Evolutionary conservation across 2,329 filamentous ascomycete genomes (phyloP), one percentile per base, ranked within the genome.

Genomic region (Myrmaecium sp.): DNA sequence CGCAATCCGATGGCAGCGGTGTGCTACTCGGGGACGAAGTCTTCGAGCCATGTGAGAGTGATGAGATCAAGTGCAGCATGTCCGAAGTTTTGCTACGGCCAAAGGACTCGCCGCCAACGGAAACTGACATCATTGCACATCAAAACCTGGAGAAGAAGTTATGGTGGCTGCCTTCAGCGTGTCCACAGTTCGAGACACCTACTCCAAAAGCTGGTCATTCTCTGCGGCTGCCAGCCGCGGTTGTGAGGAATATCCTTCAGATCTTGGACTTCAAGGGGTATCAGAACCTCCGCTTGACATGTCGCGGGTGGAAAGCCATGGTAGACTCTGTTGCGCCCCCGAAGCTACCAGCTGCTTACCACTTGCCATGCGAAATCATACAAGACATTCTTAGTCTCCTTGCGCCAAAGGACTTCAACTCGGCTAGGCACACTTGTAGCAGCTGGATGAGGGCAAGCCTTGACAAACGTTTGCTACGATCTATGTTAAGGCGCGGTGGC

Each of bases 371-470:
- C 6, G 65, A 69, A 36, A 54, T 68, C 12, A 26, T 68, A 1
- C 52, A 60, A 23, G 46, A 58, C 5, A 55, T 68, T 4, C 62
- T 57, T 31, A 35, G 33, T 5, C 49, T 55, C 35, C 43, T 66
- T 4, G 36, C 43, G 9, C 62, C 62, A 0, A 44, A 47, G 14
- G 58, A 64, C 36, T 76, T 74, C 42, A 64, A 77, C 37, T 56
- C 65, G 28, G 68, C 69, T 10, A 59, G 71, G 11, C 62, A 66
- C 33, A 62, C 62, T 11, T 77, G 69, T 39, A 60, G 62, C 23
- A 46, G 49, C 18, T 77, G 68, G 72, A 68, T 73, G 52, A 45
- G 58, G 19, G 60, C 58, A 13, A 66, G 68, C 26, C 43, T 75
- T n/a, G 51, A 70, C 26, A 45, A 47, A 21, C 46, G 38, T 2